phyloP scores from a whole-genome alignment of 495 filamentous ascomycete species.

The Aspergillus nanangensis region DNA sequence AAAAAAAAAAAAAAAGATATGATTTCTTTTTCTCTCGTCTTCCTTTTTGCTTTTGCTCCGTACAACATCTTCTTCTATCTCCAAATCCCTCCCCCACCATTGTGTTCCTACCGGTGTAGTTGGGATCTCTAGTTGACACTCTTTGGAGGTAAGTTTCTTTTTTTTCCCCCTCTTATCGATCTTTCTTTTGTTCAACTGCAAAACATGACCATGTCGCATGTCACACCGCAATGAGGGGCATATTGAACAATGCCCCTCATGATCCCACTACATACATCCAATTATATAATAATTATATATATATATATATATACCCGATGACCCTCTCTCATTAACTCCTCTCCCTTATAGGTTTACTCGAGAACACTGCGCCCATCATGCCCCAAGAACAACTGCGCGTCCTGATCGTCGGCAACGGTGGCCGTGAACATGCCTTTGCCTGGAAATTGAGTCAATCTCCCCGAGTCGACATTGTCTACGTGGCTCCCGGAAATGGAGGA shows the following conservation, averaged over 20 bases:
- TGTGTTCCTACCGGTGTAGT: constrained; percentile 15
- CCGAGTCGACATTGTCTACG: constrained; percentile 44
- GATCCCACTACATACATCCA: background rate
- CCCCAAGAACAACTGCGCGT: constrained; percentile 51
- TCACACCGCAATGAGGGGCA: background rate
- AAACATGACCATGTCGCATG: background rate
- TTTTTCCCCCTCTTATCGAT: background rate
- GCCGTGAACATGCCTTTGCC: constrained; percentile 89
- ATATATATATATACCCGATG: background rate
- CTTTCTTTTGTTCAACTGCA: constrained; percentile 1
- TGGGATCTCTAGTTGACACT: constrained; percentile 25
- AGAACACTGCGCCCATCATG: constrained; percentile 33
- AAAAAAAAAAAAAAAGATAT: constrained; percentile 8
- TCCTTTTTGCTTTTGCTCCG: background rate
- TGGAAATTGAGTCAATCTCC: constrained; percentile 89
- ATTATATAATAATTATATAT: background rate
- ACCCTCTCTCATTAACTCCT: background rate
- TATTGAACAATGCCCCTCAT: background rate
- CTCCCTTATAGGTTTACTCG: constrained; percentile 22
- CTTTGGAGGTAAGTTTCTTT: constrained; percentile 24
- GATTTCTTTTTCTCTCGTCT: background rate
- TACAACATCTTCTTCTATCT: background rate
- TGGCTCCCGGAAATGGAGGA: constrained; percentile 79
- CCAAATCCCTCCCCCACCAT: background rate
- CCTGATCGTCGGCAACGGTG: constrained; percentile 88